These are phyloP conservation scores for Solanum bulbocastanum DNA, from an alignment of 257 asterid genomes.

Conservation along the genomic window DNA sequence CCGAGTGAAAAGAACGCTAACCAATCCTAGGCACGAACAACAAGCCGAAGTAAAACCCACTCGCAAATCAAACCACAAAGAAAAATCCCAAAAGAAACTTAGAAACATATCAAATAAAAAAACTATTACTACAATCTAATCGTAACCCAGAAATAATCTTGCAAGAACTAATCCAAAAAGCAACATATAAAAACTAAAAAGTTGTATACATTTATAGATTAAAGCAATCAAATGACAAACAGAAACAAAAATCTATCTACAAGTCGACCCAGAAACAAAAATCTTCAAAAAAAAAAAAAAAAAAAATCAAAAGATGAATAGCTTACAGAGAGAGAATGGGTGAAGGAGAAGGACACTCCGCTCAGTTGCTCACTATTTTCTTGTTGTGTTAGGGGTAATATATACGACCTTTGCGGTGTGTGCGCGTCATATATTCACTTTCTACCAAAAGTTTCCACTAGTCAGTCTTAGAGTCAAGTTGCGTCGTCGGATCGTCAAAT, in stretches of 20 bases:
- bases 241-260: background rate
- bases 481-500: slow-evolving; percentile 17
- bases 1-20: background rate
- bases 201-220: background rate
- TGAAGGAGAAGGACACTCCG: background rate
- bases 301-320: background rate
- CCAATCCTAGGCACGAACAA: background rate
- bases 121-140: background rate
- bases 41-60: background rate
- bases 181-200: background rate
- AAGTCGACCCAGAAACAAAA: background rate
- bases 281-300: too few species aligned
- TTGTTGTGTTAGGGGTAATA: background rate
- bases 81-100: background rate
- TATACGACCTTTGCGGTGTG: background rate
- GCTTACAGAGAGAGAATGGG: background rate
- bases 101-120: background rate
- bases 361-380: background rate
- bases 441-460: background rate
- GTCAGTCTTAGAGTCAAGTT: background rate
- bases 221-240: background rate
- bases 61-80: background rate
- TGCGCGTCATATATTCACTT: background rate
- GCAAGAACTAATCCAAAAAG: background rate
- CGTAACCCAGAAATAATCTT: background rate